Evolutionary conservation across 768 basidiomycete species (phyloP), one percentile per base, ranked within the genome.

Genomic region (Vararia minispora): DNA sequence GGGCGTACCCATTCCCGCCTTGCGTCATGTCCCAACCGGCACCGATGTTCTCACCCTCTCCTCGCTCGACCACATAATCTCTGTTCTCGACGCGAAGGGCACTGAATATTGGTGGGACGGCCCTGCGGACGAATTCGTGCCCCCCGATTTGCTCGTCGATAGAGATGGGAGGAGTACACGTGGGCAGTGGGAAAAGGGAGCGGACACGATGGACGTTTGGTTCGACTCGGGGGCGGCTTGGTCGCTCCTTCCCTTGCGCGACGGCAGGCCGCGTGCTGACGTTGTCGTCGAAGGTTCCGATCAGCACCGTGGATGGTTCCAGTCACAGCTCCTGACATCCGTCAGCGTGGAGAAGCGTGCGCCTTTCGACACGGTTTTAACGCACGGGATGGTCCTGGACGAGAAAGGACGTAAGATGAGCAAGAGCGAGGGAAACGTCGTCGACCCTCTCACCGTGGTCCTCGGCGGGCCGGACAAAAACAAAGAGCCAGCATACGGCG

Each of bases 271-370:
- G 6, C 40, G 65, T 29, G 86, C 91, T 1, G 91, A 98, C 51
- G 68, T 97, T 21, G 94, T 88, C 53, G 62, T 99, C 21, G 94
- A 99, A 52, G 95, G 95, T 11, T 84, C 86, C 1, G 94, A 99
- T 58, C 94, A 98, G 57, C 94, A 99, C 58, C 80, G 94, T 6
- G 94, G 94, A 7, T 99, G 94, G 94, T 99, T 99, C 66, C 95
- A 99, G 59, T 92, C 89, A 41, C 83, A 88, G 47, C 61, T 99
- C 20, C 63, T 99, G 33, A 98, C 95, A 3, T 72, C 77, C 8
- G 61, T 94, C 14, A 75, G 76, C 3, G 63, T 74, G 14, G 58
- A 63, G 3, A 47, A 58, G 7, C 42, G 55, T 9, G 62, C 62
- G 33, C 80, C 94, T 9, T 99, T 90, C 54, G 68, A 67, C 27